These are phyloP conservation scores for Linderniella brevidens DNA, from an alignment of 257 asterid species.

Conservation along the genomic window DNA sequence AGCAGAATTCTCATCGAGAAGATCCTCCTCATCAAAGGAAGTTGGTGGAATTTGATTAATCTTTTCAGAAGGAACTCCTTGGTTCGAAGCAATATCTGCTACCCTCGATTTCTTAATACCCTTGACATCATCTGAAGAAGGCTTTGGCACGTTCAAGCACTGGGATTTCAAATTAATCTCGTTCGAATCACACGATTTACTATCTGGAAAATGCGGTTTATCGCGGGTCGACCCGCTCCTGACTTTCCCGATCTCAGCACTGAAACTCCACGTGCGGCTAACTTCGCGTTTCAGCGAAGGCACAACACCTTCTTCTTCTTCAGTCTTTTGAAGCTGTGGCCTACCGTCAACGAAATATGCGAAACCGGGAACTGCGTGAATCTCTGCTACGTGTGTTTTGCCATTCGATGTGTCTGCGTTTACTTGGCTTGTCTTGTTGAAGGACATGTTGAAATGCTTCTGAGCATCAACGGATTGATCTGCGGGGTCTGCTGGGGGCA, in stretches of 20 bases:
- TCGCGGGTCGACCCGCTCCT: constrained; percentile 27
- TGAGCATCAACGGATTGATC: constrained; percentile 30
- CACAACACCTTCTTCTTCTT: constrained; percentile 15
- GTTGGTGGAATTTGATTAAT: constrained; percentile 21
- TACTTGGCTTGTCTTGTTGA: constrained; percentile 40
- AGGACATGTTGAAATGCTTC: constrained; percentile 60
- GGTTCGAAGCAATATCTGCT: constrained; percentile 20
- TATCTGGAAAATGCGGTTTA: constrained; percentile 20
- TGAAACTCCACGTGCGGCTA: constrained; percentile 44
- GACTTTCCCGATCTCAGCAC: constrained; percentile 34
- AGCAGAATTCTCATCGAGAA: constrained; percentile 51
- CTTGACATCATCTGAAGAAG: constrained; percentile 16
- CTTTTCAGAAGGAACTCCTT: constrained; percentile 23
- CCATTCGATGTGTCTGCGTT: constrained; percentile 28
- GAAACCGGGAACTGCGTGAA: constrained; percentile 69
- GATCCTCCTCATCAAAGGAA: constrained; percentile 45
- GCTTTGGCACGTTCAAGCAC: constrained; percentile 15
- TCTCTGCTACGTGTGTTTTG: constrained; percentile 46
- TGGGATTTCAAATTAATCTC: constrained; percentile 24
- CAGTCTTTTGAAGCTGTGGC: constrained; percentile 22
- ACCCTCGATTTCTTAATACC: constrained; percentile 17
- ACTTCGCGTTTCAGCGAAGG: constrained; percentile 30
- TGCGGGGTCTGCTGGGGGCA: too few species aligned
- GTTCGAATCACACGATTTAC: constrained; percentile 13
- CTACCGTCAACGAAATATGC: constrained; percentile 44